Evolutionary conservation across 2,329 filamentous ascomycete genomes (phyloP), one percentile per base, ranked within the genome.

Genomic region (Knufia fluminis): DNA sequence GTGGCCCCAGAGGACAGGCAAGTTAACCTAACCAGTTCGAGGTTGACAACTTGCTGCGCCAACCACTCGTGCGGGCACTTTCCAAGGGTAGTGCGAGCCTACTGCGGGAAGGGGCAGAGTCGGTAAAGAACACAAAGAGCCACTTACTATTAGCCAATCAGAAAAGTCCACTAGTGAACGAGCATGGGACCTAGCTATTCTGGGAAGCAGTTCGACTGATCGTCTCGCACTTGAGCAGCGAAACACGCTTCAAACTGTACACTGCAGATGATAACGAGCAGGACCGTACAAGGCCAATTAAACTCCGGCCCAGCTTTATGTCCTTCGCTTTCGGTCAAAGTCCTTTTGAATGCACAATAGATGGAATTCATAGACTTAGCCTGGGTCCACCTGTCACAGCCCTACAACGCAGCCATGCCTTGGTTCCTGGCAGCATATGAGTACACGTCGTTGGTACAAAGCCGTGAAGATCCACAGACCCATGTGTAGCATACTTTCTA

Each of bases 401-500:
- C 43, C 43, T 46, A 46, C 22, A 20, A 24, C 28, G 14, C 23
- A 36, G 3, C 43, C 43, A 36, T 46, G 43, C 43, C 43, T 46
- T 46, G 28, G 43, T 46, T 46, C 43, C 43, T 46, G 43, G 42
- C 42, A 32, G 42, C 42, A 9, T 17, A n/a, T n/a, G n/a, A n/a
- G n/a, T n/a, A 14, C 16, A 4, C 20, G n/a, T 19, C 24, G 32
- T 23, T 38, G 44, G 44, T 46, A 48, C 32, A 35, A n/a, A 36
- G 43, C 28, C 33, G 23, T 36, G 43, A 36, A 14, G 42, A 36
- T 46, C 43, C 43, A 38, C 31, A 17, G 17, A 33, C 16, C 24
- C 42, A 32, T 46, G 44, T 36, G 33, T 28, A 22, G 10, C 42
- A 45, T 32, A 20, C 26, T 33, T 47, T 47, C 45, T 48, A 48